Percentiles rank a stretch among this genome's conserved stretches.
These are phyloP conservation scores for Starmerella tilneyi DNA, from an alignment of 805 yeast genomes.

Conservation along the genomic window DNA sequence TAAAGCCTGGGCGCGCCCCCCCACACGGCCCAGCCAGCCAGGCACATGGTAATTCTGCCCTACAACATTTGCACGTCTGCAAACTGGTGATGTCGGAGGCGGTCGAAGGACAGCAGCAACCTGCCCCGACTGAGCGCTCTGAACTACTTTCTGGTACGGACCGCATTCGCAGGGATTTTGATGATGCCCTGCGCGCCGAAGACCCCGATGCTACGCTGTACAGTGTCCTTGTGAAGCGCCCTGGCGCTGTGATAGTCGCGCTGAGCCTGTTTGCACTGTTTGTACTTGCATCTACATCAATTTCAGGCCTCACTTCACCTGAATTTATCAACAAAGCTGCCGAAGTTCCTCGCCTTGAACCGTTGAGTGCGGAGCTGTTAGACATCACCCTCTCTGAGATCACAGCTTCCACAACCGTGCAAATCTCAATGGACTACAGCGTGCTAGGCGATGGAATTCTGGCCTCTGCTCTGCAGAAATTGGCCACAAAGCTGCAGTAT, in stretches of 20 bases:
- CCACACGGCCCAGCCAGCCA: background rate
- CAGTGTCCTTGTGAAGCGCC: conserved; percentile 17
- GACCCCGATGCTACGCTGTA: conserved; percentile 14
- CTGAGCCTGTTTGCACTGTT: conserved; percentile 16
- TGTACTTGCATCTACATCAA: background rate
- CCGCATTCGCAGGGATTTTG: conserved; percentile 16
- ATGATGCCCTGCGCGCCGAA: conserved; percentile 20
- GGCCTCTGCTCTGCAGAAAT: background rate
- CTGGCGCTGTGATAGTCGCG: conserved; percentile 17
- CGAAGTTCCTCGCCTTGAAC: conserved; percentile 8
- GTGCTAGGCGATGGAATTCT: conserved; percentile 2
- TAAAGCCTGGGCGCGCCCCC: no score
- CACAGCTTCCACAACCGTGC: background rate
- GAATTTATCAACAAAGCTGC: conserved; percentile 2
- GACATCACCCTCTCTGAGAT: conserved; percentile 4
- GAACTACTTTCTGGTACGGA: conserved; percentile 3
- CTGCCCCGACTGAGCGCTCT: background rate
- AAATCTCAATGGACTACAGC: conserved; percentile 11
- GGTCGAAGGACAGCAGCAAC: no score
- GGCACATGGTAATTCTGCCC: background rate
- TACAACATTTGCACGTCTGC: no score
- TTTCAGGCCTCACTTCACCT: conserved; percentile 3
- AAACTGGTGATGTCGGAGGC: no score
- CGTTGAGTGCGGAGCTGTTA: conserved; percentile 4
- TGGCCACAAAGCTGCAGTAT: conserved; percentile 7